These are phyloP conservation scores for Erysimum cheiri DNA, from an alignment of 441 rosid species.

Conservation along the genomic window DNA sequence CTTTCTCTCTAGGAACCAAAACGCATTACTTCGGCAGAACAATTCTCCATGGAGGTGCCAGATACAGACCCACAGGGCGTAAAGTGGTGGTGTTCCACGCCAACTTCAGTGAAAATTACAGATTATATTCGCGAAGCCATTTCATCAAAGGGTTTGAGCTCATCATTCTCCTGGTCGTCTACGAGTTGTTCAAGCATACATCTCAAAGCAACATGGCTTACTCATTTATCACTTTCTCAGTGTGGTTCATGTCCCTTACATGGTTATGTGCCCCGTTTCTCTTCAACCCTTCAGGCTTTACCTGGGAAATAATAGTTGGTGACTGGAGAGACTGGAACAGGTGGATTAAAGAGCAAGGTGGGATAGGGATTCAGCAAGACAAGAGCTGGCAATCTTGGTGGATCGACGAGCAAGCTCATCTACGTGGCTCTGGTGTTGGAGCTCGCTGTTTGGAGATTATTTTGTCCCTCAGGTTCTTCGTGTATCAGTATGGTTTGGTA, in stretches of 20 bases:
- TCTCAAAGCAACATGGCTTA: conserved; percentile 89
- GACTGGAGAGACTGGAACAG: conserved; percentile 99
- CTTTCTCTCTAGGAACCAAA: conserved; percentile 97
- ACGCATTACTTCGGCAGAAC: conserved; percentile 93
- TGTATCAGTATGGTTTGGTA: conserved; percentile 97
- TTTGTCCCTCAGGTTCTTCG: conserved; percentile 84
- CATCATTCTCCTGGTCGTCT: conserved; percentile 74
- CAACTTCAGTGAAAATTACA: conserved; percentile 90
- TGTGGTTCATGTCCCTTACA: conserved; percentile 97
- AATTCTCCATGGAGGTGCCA: conserved; percentile 91
- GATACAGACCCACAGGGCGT: conserved; percentile 94
- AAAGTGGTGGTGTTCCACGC: conserved; percentile 95
- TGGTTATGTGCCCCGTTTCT: conserved; percentile 97
- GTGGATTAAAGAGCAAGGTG: conserved; percentile 99
- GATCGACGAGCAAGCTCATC: conserved; percentile 93
- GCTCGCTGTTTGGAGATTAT: conserved; percentile 80
- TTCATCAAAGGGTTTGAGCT: conserved; percentile 93
- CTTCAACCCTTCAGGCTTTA: conserved; percentile 91
- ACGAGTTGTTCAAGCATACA: conserved; percentile 85
- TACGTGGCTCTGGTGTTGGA: conserved; percentile 71
- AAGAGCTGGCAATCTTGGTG: conserved; percentile 99
- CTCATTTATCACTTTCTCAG: conserved; percentile 84
- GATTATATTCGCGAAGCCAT: conserved; percentile 95
- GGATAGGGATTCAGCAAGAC: conserved; percentile 92
- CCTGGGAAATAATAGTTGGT: conserved; percentile 87